Evolutionary conservation across 805 yeast species (phyloP).

Genomic region (Kregervanrija delftensis): DNA sequence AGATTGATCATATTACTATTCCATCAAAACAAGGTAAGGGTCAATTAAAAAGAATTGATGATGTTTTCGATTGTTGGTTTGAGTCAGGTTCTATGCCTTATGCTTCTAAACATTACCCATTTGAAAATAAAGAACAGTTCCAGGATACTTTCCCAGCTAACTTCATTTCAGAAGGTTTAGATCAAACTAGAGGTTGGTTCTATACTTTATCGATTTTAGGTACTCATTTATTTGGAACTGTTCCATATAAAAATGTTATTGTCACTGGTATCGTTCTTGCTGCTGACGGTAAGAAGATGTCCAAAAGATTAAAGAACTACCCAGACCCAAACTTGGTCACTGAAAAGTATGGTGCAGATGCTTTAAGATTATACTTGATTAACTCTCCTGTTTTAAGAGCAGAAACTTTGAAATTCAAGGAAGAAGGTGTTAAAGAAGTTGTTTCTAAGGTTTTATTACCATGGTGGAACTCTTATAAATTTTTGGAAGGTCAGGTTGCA

Average conservation of each 20-base stretch:
- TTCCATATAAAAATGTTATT: slow-evolving; percentile 92
- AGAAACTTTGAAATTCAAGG: slow-evolving; percentile 93
- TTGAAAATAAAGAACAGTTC: slow-evolving; percentile 68
- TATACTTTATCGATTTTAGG: slow-evolving; percentile 94
- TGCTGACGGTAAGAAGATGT: slow-evolving; percentile 98
- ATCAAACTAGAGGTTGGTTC: slow-evolving; percentile 99
- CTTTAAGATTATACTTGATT: slow-evolving; percentile 89
- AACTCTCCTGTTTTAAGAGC: slow-evolving; percentile 97
- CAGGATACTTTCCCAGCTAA: slow-evolving; percentile 85
- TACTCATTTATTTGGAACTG: slow-evolving; percentile 84
- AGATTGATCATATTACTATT: slow-evolving; percentile 84
- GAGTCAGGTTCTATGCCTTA: slow-evolving; percentile 99
- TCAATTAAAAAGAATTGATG: slow-evolving; percentile 80
- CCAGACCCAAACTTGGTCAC: slow-evolving; percentile 88
- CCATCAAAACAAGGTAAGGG: slow-evolving; percentile 92
- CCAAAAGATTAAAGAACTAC: slow-evolving; percentile 94
- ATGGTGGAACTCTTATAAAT: slow-evolving; percentile 98
- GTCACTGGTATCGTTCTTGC: slow-evolving; percentile 97
- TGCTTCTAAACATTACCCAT: slow-evolving; percentile 95
- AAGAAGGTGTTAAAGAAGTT: slow-evolving; percentile 98
- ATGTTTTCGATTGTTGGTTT: slow-evolving; percentile 99
- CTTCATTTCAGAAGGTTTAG: slow-evolving; percentile 97
- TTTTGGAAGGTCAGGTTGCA: slow-evolving; percentile 90
- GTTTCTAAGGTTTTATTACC: slow-evolving; percentile 93
- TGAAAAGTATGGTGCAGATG: slow-evolving; percentile 94